A percentile compares a stretch with the other conserved stretches of the same genome.
Conservation (phyloP, 2,329 filamentous ascomycete species). For the Dactylella cylindrospora region DNA sequence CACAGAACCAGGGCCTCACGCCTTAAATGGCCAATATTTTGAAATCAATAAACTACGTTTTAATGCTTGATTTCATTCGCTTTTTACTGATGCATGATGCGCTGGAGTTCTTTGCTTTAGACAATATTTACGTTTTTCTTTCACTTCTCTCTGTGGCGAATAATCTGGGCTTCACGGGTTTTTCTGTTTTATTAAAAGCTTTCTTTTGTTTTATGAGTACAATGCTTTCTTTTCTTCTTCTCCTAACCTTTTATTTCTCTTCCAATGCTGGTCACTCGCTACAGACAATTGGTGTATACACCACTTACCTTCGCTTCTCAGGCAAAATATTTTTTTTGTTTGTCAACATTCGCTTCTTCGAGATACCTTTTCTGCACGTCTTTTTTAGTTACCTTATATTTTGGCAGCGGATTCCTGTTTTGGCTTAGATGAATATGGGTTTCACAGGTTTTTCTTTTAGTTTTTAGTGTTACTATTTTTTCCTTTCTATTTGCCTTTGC, state of each 20-base stretch:
- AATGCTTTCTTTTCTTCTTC: conserved; percentile 15
- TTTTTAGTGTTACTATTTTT: conserved; percentile 13
- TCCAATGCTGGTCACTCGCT: conserved; percentile 43
- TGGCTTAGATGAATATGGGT: conserved; percentile 13
- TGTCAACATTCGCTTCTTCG: conserved; percentile 36
- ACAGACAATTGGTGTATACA: conserved; percentile 34
- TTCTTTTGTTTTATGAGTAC: conserved; percentile 38
- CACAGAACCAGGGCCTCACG: conserved; percentile 41
- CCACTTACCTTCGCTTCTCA: conserved; percentile 37
- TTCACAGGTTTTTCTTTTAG: conserved; percentile 21
- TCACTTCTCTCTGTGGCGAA: conserved; percentile 26
- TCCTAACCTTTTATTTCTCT: conserved; percentile 14
- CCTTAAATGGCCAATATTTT: conserved; percentile 16
- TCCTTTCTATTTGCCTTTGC: not conserved
- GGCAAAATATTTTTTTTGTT: conserved; percentile 23
- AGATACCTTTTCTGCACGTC: conserved; percentile 37
- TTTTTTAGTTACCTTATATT: not conserved
- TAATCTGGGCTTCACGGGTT: conserved; percentile 31
- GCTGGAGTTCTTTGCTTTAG: conserved; percentile 37
- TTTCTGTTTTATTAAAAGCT: conserved; percentile 45
- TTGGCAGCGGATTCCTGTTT: no score
- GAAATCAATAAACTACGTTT: conserved; percentile 18
- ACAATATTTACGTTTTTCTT: not conserved
- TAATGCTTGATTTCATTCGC: conserved; percentile 22
- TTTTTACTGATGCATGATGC: conserved; percentile 36